Evolutionary conservation across 1,284 basidiomycete genomes (phyloP).

Genomic region (Meripilus lineatus): DNA sequence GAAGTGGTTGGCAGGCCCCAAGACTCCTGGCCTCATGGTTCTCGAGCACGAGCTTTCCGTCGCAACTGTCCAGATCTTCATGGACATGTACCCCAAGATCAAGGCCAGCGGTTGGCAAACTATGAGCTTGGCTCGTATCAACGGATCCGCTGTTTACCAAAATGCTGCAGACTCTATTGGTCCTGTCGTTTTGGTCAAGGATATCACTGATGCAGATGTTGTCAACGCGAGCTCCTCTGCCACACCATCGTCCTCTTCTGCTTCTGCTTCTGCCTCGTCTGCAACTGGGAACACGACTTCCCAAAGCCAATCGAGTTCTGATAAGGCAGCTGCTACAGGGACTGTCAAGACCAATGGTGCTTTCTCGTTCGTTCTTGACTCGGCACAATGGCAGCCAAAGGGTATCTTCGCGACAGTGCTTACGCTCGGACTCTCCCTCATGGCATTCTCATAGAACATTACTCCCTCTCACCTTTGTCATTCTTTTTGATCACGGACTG

Average conservation of each 20-base stretch:
- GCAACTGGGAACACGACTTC: neutral
- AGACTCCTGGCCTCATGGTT: slow-evolving; percentile 71
- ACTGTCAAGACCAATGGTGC: neutral
- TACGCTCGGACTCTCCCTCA: neutral
- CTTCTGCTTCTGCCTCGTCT: neutral
- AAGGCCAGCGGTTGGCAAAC: slow-evolving; percentile 63
- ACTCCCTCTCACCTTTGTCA: neutral
- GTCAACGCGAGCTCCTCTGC: slow-evolving; percentile 4
- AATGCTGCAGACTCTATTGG: slow-evolving; percentile 37
- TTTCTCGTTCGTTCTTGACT: neutral
- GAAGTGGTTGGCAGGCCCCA: slow-evolving; percentile 57
- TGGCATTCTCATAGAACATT: neutral
- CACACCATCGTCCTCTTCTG: neutral
- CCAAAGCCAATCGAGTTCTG: neutral
- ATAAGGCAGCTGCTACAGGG: neutral
- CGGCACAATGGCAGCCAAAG: neutral
- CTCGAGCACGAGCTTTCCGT: slow-evolving; percentile 81
- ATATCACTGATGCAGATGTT: no score
- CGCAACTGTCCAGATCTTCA: slow-evolving; percentile 63
- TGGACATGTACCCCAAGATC: slow-evolving; percentile 62
- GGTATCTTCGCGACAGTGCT: neutral
- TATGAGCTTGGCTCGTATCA: slow-evolving; percentile 47
- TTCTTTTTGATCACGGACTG: neutral
- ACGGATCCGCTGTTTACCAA: slow-evolving; percentile 47
- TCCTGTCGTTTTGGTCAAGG: slow-evolving; percentile 13